Base-by-base conservation (phyloP, 164 flowering plant species). In the Tetracentron sinense region DNA sequence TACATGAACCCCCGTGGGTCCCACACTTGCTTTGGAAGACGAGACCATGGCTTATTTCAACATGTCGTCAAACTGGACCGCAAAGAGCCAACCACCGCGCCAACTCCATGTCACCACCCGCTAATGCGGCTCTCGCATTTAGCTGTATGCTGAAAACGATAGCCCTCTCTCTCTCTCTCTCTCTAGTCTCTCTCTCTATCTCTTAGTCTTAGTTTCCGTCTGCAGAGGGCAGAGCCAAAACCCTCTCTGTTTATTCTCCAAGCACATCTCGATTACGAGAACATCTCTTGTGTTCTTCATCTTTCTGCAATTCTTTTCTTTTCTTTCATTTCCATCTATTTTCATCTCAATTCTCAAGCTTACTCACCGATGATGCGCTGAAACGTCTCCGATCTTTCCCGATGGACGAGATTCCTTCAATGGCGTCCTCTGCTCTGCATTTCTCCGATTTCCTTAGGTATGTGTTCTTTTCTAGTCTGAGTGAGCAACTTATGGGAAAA, bases 121-220 rank as follows among this genome's bases (percentile, higher is more conserved):
- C n/a, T n/a, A n/a, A n/a, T 35, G 56, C n/a, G n/a, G n/a, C 26
- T 31, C 30, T 25, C 29, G 16, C 16, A 54, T 64, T 27, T n/a
- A 6, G 60, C 67, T 60, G 67, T 64, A 28, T 17, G 28, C 42
- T 55, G 60, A 44, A 28, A 54, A 55, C 27, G 54, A 64, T 11
- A 26, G 58, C 54, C 42, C 42, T 42, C 67, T n/a, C 42, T 23
- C 51, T 27, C 66, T 25, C 51, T 38, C 59, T 28, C 58, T 54
- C 58, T 10, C n/a, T n/a, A n/a, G n/a, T 54, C 33, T 54, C 31
- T 51, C 55, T 51, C 27, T 51, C 27, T 6, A 12, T 23, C 27
- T 53, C 16, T 7, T 6, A 49, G 21, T n/a, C 53, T n/a, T 4
- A 8, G 19, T 49, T 49, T n/a, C n/a, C 25, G 19, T 10, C 53